These are phyloP conservation scores for Fusarium agapanthi DNA, from an alignment of 2,329 filamentous ascomycete genomes.

Conservation along the genomic window DNA sequence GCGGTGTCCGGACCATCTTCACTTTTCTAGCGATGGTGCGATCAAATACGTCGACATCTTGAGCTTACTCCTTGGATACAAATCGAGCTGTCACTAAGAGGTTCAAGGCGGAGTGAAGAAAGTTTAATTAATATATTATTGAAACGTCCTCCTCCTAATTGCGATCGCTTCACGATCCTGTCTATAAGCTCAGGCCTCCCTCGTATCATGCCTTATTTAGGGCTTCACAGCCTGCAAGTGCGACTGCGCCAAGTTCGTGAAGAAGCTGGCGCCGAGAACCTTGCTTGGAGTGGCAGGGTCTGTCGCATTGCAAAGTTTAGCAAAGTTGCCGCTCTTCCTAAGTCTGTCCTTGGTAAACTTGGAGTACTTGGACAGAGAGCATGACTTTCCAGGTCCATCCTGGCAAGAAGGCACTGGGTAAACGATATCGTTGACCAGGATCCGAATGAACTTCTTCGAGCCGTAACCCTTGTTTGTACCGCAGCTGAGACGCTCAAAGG, in stretches of 20 bases:
- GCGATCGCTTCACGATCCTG: background rate
- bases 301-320: slow-evolving; percentile 58
- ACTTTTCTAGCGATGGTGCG: background rate
- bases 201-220: background rate
- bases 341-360: slow-evolving; percentile 42
- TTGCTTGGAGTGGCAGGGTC: slow-evolving; percentile 49
- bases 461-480: slow-evolving; percentile 32
- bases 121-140: background rate
- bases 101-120: background rate
- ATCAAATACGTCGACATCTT: background rate
- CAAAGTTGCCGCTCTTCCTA: slow-evolving; percentile 59
- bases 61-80: background rate
- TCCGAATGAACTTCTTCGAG: slow-evolving; percentile 60
- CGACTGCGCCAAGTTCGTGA: slow-evolving; percentile 54
- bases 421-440: slow-evolving; percentile 68
- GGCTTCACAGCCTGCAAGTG: slow-evolving; percentile 42
- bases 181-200: background rate
- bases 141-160: background rate
- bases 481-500: slow-evolving; percentile 70
- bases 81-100: background rate
- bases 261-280: slow-evolving; percentile 59
- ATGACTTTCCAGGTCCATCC: slow-evolving; percentile 64
- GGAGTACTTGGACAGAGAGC: slow-evolving; percentile 57
- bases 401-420: slow-evolving; percentile 66
- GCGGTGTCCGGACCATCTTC: no score